Evolutionary conservation across 805 yeast species (phyloP).

Genomic region (Nakazawaea peltata): DNA sequence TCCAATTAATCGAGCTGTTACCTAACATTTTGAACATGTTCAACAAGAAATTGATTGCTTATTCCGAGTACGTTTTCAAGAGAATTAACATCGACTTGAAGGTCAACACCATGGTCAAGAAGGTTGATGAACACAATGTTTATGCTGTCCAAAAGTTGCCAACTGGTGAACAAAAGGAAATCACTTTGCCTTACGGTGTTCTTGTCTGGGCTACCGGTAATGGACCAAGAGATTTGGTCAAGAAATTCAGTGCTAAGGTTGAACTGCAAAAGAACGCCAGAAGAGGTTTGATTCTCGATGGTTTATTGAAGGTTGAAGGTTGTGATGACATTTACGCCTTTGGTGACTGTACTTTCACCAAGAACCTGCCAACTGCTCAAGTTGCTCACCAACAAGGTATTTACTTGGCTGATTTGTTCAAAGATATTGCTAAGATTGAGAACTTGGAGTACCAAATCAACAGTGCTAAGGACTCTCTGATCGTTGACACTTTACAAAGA

Average conservation of each 20-base stretch:
- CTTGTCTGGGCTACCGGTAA: constrained; percentile 98
- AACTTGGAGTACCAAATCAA: constrained; percentile 38
- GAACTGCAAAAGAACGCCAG: constrained; percentile 79
- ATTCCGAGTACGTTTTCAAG: constrained; percentile 73
- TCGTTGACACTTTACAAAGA: constrained; percentile 36
- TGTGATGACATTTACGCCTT: constrained; percentile 74
- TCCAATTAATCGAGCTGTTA: constrained; percentile 82
- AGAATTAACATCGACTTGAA: constrained; percentile 61
- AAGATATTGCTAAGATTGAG: constrained; percentile 55
- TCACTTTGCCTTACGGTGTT: constrained; percentile 78
- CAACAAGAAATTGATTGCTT: constrained; percentile 59
- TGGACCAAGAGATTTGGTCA: constrained; percentile 72
- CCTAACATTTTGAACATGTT: constrained; percentile 81
- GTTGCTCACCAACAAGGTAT: constrained; percentile 94
- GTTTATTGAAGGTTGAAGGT: constrained; percentile 76
- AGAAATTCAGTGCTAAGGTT: constrained; percentile 56
- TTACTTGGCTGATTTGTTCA: constrained; percentile 67
- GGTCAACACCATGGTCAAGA: constrained; percentile 83
- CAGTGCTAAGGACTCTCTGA: constrained; percentile 17
- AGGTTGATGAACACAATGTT: constrained; percentile 67
- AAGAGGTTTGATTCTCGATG: constrained; percentile 86
- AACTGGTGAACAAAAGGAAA: constrained; percentile 54
- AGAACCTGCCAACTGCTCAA: constrained; percentile 94
- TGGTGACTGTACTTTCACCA: constrained; percentile 93
- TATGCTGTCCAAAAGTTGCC: constrained; percentile 60